Conservation (phyloP, 306 rosid species). For the Purshia tridentata region DNA sequence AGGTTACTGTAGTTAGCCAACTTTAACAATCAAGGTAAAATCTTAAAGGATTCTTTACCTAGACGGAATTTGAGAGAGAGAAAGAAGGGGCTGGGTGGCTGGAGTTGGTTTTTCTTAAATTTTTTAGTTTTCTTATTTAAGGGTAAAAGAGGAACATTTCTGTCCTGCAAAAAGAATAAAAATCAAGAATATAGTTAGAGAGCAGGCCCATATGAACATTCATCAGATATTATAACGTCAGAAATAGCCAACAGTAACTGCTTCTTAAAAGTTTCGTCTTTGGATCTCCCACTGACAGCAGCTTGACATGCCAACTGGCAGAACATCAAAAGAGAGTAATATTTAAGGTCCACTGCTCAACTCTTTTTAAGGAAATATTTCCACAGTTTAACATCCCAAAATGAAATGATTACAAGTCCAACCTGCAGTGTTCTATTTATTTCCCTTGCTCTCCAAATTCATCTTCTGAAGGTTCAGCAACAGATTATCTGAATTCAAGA, state of each 20-base stretch:
- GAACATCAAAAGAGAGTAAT: conserved; percentile 6
- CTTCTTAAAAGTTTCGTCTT: conserved; percentile 1
- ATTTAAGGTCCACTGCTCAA: conserved; percentile 14
- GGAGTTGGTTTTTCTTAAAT: too few species aligned
- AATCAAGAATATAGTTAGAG: too few species aligned
- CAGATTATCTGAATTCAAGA: conserved; percentile 72
- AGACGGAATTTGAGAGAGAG: too few species aligned
- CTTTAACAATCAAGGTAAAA: too few species aligned
- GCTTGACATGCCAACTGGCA: conserved; percentile 4
- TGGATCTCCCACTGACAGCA: neutral
- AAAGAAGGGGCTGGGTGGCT: too few species aligned
- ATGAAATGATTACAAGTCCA: conserved; percentile 5
- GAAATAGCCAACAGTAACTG: neutral
- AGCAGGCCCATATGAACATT: neutral
- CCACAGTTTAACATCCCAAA: conserved; percentile 8
- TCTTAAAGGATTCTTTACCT: too few species aligned
- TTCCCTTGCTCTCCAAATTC: conserved; percentile 45
- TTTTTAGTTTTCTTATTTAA: too few species aligned
- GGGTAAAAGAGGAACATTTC: too few species aligned
- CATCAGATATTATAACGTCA: neutral
- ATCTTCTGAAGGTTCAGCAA: conserved; percentile 75
- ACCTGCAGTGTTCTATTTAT: conserved; percentile 36
- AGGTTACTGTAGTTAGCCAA: too few species aligned
- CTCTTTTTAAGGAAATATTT: conserved; percentile 1
- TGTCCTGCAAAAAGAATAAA: too few species aligned